A percentile compares a stretch with the other conserved stretches of the same genome.
Evolutionary conservation across 2,329 filamentous ascomycete species (phyloP).

Genomic region (Diaporthe batatas): DNA sequence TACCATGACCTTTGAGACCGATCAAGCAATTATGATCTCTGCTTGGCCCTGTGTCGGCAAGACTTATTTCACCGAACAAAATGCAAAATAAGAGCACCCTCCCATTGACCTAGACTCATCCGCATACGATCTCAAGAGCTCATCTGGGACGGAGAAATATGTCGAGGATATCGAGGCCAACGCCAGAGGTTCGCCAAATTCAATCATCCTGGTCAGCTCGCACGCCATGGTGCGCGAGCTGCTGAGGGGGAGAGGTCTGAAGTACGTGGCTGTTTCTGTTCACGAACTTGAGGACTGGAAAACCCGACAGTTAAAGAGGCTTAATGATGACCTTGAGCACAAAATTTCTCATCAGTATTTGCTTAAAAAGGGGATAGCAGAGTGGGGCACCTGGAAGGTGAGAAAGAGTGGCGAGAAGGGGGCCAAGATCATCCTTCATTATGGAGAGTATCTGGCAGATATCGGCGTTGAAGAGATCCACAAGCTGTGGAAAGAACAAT

Average conservation of each 20-base stretch:
- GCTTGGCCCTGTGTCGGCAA: constrained; percentile 23
- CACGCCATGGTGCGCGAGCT: background rate
- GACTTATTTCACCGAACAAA: background rate
- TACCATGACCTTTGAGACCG: background rate
- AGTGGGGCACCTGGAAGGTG: background rate
- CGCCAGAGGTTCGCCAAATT: background rate
- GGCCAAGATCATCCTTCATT: background rate
- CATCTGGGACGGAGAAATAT: background rate
- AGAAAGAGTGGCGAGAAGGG: background rate
- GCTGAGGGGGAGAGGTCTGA: background rate
- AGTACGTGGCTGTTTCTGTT: constrained; percentile 8
- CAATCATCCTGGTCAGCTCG: constrained; percentile 2
- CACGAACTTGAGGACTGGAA: constrained; percentile 17
- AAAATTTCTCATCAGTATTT: background rate
- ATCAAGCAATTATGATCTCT: constrained; percentile 18
- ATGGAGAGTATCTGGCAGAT: background rate
- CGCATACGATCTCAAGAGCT: background rate
- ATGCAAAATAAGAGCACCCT: background rate
- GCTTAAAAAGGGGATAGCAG: constrained; percentile 5
- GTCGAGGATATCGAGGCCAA: background rate
- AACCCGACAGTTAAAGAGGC: background rate
- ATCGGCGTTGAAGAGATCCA: background rate
- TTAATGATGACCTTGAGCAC: background rate
- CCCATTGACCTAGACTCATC: constrained; percentile 18
- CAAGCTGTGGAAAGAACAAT: background rate